Base-by-base conservation (phyloP, 2,329 filamentous ascomycete species). In the Fusarium udum region DNA sequence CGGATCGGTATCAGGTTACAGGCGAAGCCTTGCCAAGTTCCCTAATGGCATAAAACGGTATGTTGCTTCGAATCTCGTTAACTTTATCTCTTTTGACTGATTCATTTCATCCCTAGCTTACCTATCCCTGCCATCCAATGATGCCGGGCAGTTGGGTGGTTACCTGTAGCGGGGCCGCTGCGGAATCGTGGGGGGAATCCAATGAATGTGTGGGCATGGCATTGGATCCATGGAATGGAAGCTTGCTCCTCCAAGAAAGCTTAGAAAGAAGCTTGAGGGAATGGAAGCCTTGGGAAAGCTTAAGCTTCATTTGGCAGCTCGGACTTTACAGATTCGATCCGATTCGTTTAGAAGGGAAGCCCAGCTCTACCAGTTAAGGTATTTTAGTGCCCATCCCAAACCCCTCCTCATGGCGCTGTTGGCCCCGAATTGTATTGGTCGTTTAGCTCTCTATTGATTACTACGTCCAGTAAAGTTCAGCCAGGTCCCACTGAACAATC, bases 1-100 rank as follows among this genome's bases (percentile, higher is more conserved):
- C 52, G 64, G 64, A 58, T 51, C 49, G 55, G 69, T 72, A 55
- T 69, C 69, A 69, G 64, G 24, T 51, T 36, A n/a, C 34, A 56
- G 26, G 49, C 37, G 37, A 58, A 14, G 43, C 36, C 32, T 52
- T 51, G 20, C 43, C 56, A 59, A 51, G 55, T 49, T 51, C 26
- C 45, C 32, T 51, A 26, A 51, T 59, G 40, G 24, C 42, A 58
- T 20, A 36, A 39, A 59, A 52, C 6, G 22, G 20, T 20, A 31
- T 32, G 34, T 39, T n/a, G 34, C 24, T 36, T 49, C 43, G 10
- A 34, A 39, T 59, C 43, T 52, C 22, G 43, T 52, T 20, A 59
- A 59, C 51, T 40, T 37, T 46, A 56, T 56, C 49, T 61, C n/a
- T 32, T 42, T 42, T 18, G 26, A 53, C 34, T 53, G 51, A 39